phyloP scores from a whole-genome alignment of 2,329 filamentous ascomycete species.

The Myrmaecium sp. region DNA sequence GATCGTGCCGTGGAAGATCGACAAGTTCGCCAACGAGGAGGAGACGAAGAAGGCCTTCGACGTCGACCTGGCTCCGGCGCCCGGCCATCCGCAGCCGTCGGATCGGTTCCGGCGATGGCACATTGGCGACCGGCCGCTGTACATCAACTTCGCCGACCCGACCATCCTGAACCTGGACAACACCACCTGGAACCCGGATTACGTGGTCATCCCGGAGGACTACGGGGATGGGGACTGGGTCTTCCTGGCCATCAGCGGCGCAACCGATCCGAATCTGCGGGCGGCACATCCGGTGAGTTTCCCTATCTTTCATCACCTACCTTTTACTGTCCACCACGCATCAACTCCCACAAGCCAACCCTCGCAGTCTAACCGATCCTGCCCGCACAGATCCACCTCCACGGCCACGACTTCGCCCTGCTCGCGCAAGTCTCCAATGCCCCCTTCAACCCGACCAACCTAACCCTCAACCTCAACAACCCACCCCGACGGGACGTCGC shows the following conservation, averaged over 20 bases:
- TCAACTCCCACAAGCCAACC: slow-evolving; percentile 4
- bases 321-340: slow-evolving; percentile 3
- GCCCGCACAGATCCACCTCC: no score
- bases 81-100: slow-evolving; percentile 2
- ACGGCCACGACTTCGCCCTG: slow-evolving; percentile 13
- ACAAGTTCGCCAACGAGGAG: slow-evolving; percentile 7
- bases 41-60: slow-evolving; percentile 8
- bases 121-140: slow-evolving; percentile 10
- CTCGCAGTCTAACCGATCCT: slow-evolving; percentile 13
- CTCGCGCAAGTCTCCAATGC: slow-evolving; percentile 10
- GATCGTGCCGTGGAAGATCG: slow-evolving; percentile 11
- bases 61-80: slow-evolving; percentile 6
- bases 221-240: not conserved
- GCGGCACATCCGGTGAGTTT: slow-evolving; percentile 7
- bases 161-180: slow-evolving; percentile 12
- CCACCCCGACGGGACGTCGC: slow-evolving; percentile 18
- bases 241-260: not conserved
- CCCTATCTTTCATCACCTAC: slow-evolving; percentile 11
- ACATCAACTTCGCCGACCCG: slow-evolving; percentile 11
- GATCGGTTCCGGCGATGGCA: slow-evolving; percentile 9
- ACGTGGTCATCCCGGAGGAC: slow-evolving; percentile 6
- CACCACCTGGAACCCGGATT: slow-evolving; percentile 7
- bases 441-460: slow-evolving; percentile 25
- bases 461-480: slow-evolving; percentile 25
- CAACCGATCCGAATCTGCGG: not conserved